Percentiles rank a stretch among this genome's conserved stretches.
phyloP scores from a whole-genome alignment of 2,329 filamentous ascomycete species.

The Claviceps digitariae region DNA sequence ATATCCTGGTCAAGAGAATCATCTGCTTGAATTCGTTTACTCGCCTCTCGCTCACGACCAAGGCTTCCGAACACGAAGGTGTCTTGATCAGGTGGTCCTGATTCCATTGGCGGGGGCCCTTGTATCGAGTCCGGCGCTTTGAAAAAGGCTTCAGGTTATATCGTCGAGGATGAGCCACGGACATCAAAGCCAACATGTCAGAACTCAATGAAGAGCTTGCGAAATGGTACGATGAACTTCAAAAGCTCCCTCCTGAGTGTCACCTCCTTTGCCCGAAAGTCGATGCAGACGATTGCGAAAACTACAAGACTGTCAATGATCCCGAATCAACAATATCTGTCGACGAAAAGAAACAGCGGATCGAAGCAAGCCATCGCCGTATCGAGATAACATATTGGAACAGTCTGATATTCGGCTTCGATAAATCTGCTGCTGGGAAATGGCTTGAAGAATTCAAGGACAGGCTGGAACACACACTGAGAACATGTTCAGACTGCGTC shows the following conservation, averaged over 20 bases:
- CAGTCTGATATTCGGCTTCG: constrained; percentile 55
- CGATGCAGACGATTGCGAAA: constrained; percentile 46
- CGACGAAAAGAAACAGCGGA: constrained; percentile 37
- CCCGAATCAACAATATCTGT: constrained; percentile 32
- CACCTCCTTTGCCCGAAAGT: constrained; percentile 59
- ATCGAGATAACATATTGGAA: constrained; percentile 52
- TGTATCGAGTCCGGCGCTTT: background rate
- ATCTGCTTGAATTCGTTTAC: background rate
- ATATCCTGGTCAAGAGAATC: background rate
- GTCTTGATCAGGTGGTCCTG: background rate
- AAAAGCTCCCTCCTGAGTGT: constrained; percentile 29
- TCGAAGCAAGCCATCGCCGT: constrained; percentile 41
- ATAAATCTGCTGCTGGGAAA: constrained; percentile 42
- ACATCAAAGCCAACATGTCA: constrained; percentile 20
- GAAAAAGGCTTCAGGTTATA: background rate
- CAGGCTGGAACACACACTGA: constrained; percentile 44
- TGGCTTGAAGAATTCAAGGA: constrained; percentile 46
- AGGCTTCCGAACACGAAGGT: background rate
- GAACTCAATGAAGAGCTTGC: constrained; percentile 26
- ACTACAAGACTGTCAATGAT: constrained; percentile 41
- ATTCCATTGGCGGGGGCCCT: background rate
- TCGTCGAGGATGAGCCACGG: constrained; percentile 3
- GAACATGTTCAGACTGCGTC: constrained; percentile 55
- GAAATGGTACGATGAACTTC: constrained; percentile 29
- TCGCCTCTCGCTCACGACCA: background rate